phyloP scores from a whole-genome alignment of 192 early-diverging fungal genomes.

The Backusella westeae region DNA sequence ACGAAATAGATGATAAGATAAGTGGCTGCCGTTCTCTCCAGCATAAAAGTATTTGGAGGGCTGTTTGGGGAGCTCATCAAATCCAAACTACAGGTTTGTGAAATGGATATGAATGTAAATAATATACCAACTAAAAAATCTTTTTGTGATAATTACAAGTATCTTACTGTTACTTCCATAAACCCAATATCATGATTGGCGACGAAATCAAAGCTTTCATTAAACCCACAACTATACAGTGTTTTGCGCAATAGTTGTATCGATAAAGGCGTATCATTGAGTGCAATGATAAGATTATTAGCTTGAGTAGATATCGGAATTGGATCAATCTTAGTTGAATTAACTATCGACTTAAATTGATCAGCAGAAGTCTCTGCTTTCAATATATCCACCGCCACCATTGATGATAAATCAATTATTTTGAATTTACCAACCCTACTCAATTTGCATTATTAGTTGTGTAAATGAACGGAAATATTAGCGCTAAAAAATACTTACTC shows the following conservation, averaged over 20 bases:
- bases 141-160: constrained; percentile 5
- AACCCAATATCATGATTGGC: neutral
- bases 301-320: neutral
- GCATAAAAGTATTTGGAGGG: neutral
- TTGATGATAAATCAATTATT: constrained; percentile 8
- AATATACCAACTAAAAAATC: neutral
- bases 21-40: neutral
- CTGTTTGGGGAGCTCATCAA: neutral
- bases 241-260: neutral
- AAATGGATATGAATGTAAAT: neutral
- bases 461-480: neutral
- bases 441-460: constrained; percentile 3
- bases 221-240: neutral
- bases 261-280: neutral
- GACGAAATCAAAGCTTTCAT: neutral
- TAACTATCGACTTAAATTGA: neutral
- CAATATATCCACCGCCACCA: neutral
- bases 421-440: neutral
- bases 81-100: neutral
- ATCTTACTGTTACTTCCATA: neutral
- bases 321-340: neutral
- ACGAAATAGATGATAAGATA: constrained; percentile 1
- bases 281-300: neutral
- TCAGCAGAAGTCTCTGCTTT: neutral
- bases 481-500: neutral